Evolutionary conservation across 805 yeast genomes (phyloP).

Genomic region (Saccharomycopsis olivae): DNA sequence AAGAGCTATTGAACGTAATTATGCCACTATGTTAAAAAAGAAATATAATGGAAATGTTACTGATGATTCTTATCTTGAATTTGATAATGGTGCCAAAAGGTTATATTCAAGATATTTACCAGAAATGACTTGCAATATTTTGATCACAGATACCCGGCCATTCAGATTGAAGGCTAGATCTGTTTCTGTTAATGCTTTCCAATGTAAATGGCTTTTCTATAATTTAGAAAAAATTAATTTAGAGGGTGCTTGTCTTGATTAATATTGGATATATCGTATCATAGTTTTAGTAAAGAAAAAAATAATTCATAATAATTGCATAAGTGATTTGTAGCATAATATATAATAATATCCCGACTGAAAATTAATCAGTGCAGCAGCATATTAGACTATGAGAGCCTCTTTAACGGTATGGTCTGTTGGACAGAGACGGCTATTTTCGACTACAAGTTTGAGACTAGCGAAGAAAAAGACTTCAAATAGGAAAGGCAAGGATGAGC

Average conservation of each 20-base stretch:
- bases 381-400: no score
- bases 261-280: neutral
- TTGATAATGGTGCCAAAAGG: conserved; percentile 21
- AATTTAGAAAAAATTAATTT: conserved; percentile 36
- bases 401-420: no score
- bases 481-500: neutral
- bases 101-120: conserved; percentile 28
- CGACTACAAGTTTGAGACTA: neutral
- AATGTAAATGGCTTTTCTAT: conserved; percentile 50
- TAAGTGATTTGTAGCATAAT: neutral
- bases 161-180: conserved; percentile 58
- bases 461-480: neutral
- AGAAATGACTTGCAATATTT: conserved; percentile 38
- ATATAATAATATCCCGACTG: neutral
- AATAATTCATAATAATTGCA: no score
- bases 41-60: neutral
- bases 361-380: neutral
- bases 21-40: conserved; percentile 5
- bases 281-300: no score
- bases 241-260: conserved; percentile 45
- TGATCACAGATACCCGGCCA: conserved; percentile 66
- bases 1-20: conserved; percentile 6
- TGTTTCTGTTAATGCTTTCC: conserved; percentile 42
- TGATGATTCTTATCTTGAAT: conserved; percentile 1
- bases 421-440: no score